A percentile compares a stretch with the other conserved stretches of the same genome.
These are phyloP conservation scores for Calonectria hongkongensis DNA, from an alignment of 2,329 filamentous ascomycete genomes.

Conservation along the genomic window DNA sequence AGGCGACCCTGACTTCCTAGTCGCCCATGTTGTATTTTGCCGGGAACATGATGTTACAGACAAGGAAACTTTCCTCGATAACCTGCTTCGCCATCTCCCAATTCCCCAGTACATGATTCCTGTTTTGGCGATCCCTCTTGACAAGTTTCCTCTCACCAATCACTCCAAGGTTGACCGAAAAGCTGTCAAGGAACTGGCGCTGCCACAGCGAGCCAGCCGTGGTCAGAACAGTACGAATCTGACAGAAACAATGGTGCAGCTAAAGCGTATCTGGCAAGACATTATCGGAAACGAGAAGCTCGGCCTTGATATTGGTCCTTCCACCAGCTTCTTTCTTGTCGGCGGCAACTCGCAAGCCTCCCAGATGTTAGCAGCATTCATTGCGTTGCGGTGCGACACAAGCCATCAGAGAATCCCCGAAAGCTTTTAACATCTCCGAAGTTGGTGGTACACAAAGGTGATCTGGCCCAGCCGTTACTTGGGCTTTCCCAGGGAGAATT, in stretches of 20 bases:
- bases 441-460: not conserved
- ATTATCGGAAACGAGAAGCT: not conserved
- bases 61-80: not conserved
- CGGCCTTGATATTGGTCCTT: not conserved
- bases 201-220: not conserved
- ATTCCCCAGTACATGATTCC: constrained; percentile 6
- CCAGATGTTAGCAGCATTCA: constrained; percentile 2
- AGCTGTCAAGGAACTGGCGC: not conserved
- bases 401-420: not conserved
- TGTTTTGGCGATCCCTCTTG: not conserved
- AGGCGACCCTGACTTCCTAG: not conserved
- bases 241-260: constrained; percentile 3
- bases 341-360: constrained; percentile 16
- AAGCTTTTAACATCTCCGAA: not conserved
- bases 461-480: not conserved
- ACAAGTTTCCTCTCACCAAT: not conserved
- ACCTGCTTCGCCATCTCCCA: not conserved
- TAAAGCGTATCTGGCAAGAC: not conserved
- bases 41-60: not conserved
- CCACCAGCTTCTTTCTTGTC: constrained; percentile 28
- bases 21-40: not conserved
- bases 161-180: constrained; percentile 12
- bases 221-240: not conserved
- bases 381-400: constrained; percentile 20
- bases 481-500: constrained; percentile 46